Evolutionary conservation across 257 asterid species (phyloP), one percentile per base, ranked within the genome.

Genomic region (Nyctanthes arbortristis): DNA sequence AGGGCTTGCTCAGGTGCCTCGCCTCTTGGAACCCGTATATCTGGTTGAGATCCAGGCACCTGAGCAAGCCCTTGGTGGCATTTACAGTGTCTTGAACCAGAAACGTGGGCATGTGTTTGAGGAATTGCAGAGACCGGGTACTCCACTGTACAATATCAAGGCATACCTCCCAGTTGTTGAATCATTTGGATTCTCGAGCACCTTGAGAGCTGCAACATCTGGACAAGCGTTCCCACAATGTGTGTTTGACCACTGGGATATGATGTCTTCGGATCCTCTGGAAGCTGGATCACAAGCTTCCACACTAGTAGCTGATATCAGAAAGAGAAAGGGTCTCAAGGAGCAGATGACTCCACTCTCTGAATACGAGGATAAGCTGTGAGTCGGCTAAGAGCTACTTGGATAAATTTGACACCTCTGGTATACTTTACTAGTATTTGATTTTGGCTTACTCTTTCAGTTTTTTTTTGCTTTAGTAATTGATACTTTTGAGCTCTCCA

Each of bases 211-310:
- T 66, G 79, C 85, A 9, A 83, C 88, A 4, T 83, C 88, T 0
- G 88, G 83, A 0, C 85, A 83, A 71, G 88, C 83, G 0, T 80
- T 80, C 65, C 88, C 88, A 0, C 88, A 83, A 56, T 69, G 76
- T 4, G 80, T 83, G 67, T 83, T 83, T 27, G 83, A 80, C 43
- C 88, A 77, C 27, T 83, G 88, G 88, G 88, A 80, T 37, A 78
- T 77, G 84, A 72, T 75, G 85, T 2, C 72, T 0, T 77, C 80
- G 7, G 85, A 81, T 68, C 85, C 85, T 0, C 37, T 80, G 28
- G 81, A 73, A 27, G 7, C 75, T 0, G 77, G 73, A 0, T 60
- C 81, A 18, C 72, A 76, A 39, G 84, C 82, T 0, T 40, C 82
- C 20, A 54, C 52, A 1, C 76, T 77, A 0, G 88, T 83, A 0